A percentile compares a stretch with the other conserved stretches of the same genome.
Evolutionary conservation across 768 basidiomycete genomes (phyloP).

Genomic region (Naganishia vishniacii): DNA sequence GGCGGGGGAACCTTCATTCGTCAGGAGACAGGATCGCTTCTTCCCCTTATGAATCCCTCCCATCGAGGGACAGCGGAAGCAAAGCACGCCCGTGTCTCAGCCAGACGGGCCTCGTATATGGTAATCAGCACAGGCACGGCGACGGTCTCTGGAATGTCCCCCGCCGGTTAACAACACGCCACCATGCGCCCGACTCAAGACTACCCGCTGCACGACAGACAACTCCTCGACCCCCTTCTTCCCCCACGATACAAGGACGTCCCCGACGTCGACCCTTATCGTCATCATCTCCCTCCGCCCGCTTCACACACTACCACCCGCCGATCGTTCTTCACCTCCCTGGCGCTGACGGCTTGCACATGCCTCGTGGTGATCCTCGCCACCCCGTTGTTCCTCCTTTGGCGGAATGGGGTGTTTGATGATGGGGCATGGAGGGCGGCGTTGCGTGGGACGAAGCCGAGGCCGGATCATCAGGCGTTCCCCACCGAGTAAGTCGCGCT

Average conservation of each 20-base stretch:
- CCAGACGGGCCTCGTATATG: too few relatives aligned
- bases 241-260: slow-evolving; percentile 10
- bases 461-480: slow-evolving; percentile 35
- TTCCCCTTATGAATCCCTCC: too few relatives aligned
- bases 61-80: too few relatives aligned
- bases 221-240: slow-evolving; percentile 12
- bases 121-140: too few relatives aligned
- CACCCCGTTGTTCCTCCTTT: slow-evolving; percentile 15
- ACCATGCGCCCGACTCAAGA: too few relatives aligned
- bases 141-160: too few relatives aligned
- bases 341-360: slow-evolving; percentile 1
- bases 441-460: neutral
- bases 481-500: slow-evolving; percentile 40
- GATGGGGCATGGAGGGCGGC: slow-evolving; percentile 13
- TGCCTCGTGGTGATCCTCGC: slow-evolving; percentile 14
- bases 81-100: too few relatives aligned
- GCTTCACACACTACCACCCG: neutral
- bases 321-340: neutral
- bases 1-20: too few relatives aligned
- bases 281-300: neutral
- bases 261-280: neutral
- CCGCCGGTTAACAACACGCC: too few relatives aligned
- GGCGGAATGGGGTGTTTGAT: slow-evolving; percentile 3
- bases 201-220: neutral
- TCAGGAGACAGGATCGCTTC: too few relatives aligned